Conservation (phyloP, 495 filamentous ascomycete genomes). For the Ramalina peruviana region DNA sequence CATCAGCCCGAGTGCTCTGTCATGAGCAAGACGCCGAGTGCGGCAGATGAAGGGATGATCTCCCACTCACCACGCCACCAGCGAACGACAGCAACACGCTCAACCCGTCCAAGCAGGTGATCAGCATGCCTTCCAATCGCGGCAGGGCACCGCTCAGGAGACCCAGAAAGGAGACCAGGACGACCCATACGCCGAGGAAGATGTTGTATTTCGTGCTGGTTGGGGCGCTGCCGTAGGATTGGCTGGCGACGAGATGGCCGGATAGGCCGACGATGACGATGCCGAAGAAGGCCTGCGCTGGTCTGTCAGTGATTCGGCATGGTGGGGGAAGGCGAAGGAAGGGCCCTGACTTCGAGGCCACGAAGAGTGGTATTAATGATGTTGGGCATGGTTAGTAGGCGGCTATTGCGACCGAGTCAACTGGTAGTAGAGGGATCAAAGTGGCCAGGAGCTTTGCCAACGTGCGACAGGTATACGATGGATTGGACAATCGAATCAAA, state of each 20-base stretch:
- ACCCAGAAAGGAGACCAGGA: conserved; percentile 50
- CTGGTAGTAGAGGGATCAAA: too few species aligned
- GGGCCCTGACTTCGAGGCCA: conserved; percentile 5
- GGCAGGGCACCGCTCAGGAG: conserved; percentile 38
- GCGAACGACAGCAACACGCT: conserved; percentile 52
- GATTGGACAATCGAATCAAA: too few species aligned
- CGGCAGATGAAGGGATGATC: neutral
- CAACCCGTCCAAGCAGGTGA: conserved; percentile 40
- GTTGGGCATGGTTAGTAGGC: conserved; percentile 1
- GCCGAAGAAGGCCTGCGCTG: conserved; percentile 10
- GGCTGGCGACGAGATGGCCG: conserved; percentile 12
- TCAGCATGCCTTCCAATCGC: conserved; percentile 33
- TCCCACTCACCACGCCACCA: conserved; percentile 42
- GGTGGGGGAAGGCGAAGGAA: neutral
- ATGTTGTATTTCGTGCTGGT: conserved; percentile 11
- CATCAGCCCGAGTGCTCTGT: neutral
- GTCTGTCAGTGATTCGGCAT: neutral
- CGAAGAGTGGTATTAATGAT: conserved; percentile 7
- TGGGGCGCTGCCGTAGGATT: conserved; percentile 10
- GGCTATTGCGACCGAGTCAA: neutral
- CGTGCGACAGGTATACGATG: too few species aligned
- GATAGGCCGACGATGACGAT: conserved; percentile 14
- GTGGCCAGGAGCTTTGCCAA: too few species aligned
- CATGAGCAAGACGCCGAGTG: neutral
- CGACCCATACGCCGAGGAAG: conserved; percentile 22